phyloP scores from a whole-genome alignment of 176 grass and related monocot genomes.

The Oryza glaberrima region DNA sequence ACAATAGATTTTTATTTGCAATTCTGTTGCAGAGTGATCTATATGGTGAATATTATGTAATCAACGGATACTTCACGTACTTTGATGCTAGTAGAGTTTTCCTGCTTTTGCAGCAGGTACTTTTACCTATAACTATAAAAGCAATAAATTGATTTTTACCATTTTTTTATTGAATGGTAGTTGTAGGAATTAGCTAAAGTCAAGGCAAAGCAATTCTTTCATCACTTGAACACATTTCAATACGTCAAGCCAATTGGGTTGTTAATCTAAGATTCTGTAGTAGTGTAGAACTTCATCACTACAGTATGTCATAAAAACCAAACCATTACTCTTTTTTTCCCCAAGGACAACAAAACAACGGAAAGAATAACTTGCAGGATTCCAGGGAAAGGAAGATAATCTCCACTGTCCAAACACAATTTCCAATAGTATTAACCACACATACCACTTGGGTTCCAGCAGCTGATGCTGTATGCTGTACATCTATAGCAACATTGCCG shows the following conservation, averaged over 20 bases:
- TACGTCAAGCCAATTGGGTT: conserved; percentile 22
- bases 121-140: conserved; percentile 33
- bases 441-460: conserved; percentile 43
- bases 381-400: conserved; percentile 24
- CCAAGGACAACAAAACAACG: neutral
- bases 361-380: conserved; percentile 31
- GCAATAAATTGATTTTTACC: neutral
- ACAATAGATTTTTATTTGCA: neutral
- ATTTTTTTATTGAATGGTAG: conserved; percentile 3
- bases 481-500: conserved; percentile 16
- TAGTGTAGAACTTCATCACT: neutral
- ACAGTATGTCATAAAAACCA: neutral
- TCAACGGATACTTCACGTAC: neutral
- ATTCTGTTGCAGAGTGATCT: conserved; percentile 8
- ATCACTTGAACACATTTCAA: conserved; percentile 26
- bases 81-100: neutral
- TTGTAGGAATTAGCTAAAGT: neutral
- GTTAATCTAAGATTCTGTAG: neutral
- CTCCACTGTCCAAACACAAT: neutral
- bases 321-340: neutral
- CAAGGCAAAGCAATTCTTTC: neutral
- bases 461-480: conserved; percentile 37
- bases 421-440: conserved; percentile 14
- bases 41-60: conserved; percentile 20
- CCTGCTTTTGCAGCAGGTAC: neutral